phyloP scores from a whole-genome alignment of 2,329 filamentous ascomycete species.

The Tolypocladium cylindrosporum region DNA sequence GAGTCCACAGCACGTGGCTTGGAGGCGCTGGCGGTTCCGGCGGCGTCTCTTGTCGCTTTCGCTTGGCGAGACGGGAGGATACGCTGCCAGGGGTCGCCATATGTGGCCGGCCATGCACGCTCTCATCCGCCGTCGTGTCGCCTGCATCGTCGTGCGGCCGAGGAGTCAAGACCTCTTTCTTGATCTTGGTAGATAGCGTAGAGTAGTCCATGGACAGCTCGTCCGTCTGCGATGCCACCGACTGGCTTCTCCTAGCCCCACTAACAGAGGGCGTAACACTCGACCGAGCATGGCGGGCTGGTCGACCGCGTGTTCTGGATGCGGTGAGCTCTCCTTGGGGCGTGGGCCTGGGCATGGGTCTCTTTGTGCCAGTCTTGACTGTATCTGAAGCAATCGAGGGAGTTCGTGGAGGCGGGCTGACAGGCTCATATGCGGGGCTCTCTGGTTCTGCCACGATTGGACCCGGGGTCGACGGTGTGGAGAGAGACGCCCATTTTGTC shows the following conservation, averaged over 20 bases:
- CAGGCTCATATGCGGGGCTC: constrained; percentile 47
- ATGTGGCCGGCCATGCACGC: constrained; percentile 27
- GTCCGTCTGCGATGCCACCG: constrained; percentile 35
- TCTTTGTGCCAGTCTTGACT: constrained; percentile 18
- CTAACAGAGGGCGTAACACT: constrained; percentile 25
- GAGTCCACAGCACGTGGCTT: constrained; percentile 63
- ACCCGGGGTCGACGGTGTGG: constrained; percentile 48
- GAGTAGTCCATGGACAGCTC: constrained; percentile 36
- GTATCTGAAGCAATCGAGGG: constrained; percentile 25
- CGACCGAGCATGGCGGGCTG: constrained; percentile 22
- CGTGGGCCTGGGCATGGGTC: constrained; percentile 17
- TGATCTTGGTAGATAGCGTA: constrained; percentile 34
- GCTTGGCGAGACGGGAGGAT: constrained; percentile 35
- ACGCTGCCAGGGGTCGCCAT: constrained; percentile 26
- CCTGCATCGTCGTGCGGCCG: constrained; percentile 42
- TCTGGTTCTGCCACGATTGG: constrained; percentile 26
- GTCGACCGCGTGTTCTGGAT: constrained; percentile 23
- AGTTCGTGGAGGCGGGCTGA: constrained; percentile 41
- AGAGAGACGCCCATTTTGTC: constrained; percentile 48
- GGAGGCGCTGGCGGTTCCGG: constrained; percentile 41
- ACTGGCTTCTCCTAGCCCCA: constrained; percentile 32
- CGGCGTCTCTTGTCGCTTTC: constrained; percentile 46
- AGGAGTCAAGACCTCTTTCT: constrained; percentile 50
- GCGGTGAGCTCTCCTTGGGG: constrained; percentile 13
- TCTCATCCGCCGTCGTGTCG: constrained; percentile 47